Base-by-base conservation (phyloP, 768 basidiomycete species). In the Suillus tomentosus region DNA sequence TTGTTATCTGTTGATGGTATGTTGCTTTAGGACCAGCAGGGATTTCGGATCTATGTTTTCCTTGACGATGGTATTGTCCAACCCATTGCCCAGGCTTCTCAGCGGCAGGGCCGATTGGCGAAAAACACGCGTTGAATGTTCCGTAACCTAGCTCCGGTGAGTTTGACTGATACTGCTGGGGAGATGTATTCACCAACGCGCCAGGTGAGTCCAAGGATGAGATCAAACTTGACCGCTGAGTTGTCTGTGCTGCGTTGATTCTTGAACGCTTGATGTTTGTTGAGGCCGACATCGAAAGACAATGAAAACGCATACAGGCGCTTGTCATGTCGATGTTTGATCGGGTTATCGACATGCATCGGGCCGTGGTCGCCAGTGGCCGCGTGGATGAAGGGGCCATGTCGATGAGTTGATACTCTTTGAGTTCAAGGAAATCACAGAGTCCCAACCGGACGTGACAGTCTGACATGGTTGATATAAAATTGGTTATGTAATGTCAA, bases 11-110 rank as follows among this genome's bases (percentile, higher is more conserved):
- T 50, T 48, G 27, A 50, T 50, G 14, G 24, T 24, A 50, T 50
- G 50, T 19, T 31, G 9, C 17, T 47, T 47, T 22, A 47, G 45
- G n/a, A n/a, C 45, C n/a, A 47, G 27, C 50, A 53, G 27, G 27
- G 24, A 53, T 53, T 31, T 9, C 51, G 51, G 31, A 53, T 53
- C 51, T 53, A 53, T 53, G 31, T 10, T 8, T 53, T 53, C 51
- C 51, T 34, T 53, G 51, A 31, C 51, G 51, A 53, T 53, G 17
- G 27, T 15, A 53, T 10, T 31, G 31, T 75, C 48, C 66, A 70
- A 40, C 67, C 65, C 27, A 65, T 62, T 51, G 47, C 65, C 51
- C 67, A 66, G 50, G 62, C 61, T 8, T 61, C 69, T 34, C 73
- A 73, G 50, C 71, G 72, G 47, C 62, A 63, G n/a, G 69, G 51